Evolutionary conservation across 2,329 filamentous ascomycete genomes (phyloP).

Genomic region (Calonectria multiphialidica): DNA sequence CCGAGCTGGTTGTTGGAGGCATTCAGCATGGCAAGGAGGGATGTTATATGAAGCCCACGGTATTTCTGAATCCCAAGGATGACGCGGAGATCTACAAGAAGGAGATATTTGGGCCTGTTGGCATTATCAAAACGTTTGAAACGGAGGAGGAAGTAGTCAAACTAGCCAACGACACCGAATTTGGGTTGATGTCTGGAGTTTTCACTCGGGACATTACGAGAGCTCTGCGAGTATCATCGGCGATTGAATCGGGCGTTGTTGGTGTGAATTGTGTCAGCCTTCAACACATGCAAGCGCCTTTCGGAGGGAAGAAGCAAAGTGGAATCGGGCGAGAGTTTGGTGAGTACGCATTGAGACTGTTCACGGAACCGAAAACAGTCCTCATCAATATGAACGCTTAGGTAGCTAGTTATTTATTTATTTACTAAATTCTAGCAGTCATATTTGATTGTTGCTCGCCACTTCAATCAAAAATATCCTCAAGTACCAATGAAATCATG

Average conservation of each 20-base stretch:
- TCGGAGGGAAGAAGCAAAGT: conserved; percentile 27
- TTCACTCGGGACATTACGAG: conserved; percentile 20
- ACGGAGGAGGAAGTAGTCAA: conserved; percentile 22
- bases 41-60: conserved; percentile 24
- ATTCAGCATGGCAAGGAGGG: conserved; percentile 16
- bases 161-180: conserved; percentile 27
- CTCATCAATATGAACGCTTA: conserved; percentile 27
- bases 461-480: too few species aligned
- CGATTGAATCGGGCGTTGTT: conserved; percentile 23
- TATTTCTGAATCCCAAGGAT: conserved; percentile 22
- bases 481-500: not conserved
- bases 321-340: conserved; percentile 26
- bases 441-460: too few species aligned
- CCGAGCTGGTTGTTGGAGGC: conserved; percentile 23
- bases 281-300: conserved; percentile 20
- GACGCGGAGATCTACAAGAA: conserved; percentile 20
- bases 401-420: too few species aligned
- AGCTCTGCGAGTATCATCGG: conserved; percentile 23
- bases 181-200: conserved; percentile 24
- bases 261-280: conserved; percentile 27
- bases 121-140: conserved; percentile 28
- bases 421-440: too few species aligned
- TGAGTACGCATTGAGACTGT: conserved; percentile 24
- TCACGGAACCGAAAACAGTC: conserved; percentile 28
- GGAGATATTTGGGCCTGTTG: conserved; percentile 25